Evolutionary conservation across 345 rosid species (phyloP).

Genomic region (Eucalyptus pauciflora): DNA sequence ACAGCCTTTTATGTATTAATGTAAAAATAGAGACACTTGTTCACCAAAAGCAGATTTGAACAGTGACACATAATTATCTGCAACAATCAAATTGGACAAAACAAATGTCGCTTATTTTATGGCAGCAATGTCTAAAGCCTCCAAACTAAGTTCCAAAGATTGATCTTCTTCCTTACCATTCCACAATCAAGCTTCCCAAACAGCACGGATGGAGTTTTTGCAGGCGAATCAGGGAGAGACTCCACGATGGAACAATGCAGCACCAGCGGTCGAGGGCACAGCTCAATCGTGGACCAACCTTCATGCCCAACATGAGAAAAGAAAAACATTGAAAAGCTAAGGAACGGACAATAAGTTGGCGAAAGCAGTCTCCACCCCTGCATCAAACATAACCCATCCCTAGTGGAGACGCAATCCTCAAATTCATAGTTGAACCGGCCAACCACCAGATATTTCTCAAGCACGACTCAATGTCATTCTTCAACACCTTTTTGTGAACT

Average conservation of each 20-base stretch:
- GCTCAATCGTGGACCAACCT: background rate
- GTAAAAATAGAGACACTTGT: background rate
- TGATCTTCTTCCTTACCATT: background rate
- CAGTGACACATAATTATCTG: background rate
- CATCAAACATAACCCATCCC: background rate
- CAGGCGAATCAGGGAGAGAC: background rate
- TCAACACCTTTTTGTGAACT: background rate
- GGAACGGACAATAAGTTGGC: background rate
- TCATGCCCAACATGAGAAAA: background rate
- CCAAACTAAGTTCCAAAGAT: background rate
- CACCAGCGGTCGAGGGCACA: background rate
- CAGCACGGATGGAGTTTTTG: background rate
- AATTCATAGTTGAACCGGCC: rapidly evolving
- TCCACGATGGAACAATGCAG: background rate
- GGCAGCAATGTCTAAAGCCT: background rate
- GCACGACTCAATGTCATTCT: rapidly evolving
- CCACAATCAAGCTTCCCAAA: background rate
- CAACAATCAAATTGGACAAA: background rate
- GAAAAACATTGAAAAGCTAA: background rate
- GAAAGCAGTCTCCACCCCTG: background rate
- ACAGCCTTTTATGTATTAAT: background rate
- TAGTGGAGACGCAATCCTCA: background rate
- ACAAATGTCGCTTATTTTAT: background rate
- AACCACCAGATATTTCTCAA: background rate
- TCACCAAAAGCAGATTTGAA: background rate